These are phyloP conservation scores for Omphalotus olearius DNA, from an alignment of 1,284 basidiomycete genomes.

Conservation along the genomic window DNA sequence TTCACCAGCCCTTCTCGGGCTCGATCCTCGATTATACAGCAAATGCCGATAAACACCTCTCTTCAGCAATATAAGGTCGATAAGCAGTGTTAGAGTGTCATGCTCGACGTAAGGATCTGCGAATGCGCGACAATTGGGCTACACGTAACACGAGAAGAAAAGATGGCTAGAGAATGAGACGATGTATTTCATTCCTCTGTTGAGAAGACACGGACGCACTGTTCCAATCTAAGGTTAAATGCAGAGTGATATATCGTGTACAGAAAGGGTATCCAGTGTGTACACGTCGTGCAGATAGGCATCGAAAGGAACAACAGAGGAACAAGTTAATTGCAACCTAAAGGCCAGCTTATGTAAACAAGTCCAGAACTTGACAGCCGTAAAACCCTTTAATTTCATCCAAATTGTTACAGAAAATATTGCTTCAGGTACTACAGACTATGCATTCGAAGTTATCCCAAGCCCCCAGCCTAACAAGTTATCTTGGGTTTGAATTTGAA, in stretches of 20 bases:
- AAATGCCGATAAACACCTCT: conserved; percentile 85
- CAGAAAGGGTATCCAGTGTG: conserved; percentile 60
- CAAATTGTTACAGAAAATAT: too few relatives aligned
- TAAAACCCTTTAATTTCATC: too few relatives aligned
- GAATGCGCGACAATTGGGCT: conserved; percentile 67
- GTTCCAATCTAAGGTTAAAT: conserved; percentile 77
- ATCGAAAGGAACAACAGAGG: too few relatives aligned
- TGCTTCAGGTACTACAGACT: too few relatives aligned
- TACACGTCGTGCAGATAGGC: conserved; percentile 84
- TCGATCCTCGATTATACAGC: conserved; percentile 80
- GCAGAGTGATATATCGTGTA: conserved; percentile 86
- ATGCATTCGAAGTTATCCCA: too few relatives aligned
- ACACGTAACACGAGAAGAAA: background rate
- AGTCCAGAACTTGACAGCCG: too few relatives aligned
- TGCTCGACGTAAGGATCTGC: conserved; percentile 91
- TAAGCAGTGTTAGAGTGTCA: conserved; percentile 69
- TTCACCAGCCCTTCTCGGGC: conserved; percentile 43
- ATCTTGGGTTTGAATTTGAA: conserved; percentile 51
- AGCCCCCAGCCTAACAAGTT: too few relatives aligned
- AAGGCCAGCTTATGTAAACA: too few relatives aligned
- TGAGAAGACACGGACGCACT: conserved; percentile 48
- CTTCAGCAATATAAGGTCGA: conserved; percentile 87
- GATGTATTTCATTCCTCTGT: background rate
- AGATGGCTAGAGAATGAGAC: conserved; percentile 1
- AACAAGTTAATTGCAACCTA: too few relatives aligned